Conservation (phyloP, 192 early-diverging fungal species). For the Radiomyces spectabilis region DNA sequence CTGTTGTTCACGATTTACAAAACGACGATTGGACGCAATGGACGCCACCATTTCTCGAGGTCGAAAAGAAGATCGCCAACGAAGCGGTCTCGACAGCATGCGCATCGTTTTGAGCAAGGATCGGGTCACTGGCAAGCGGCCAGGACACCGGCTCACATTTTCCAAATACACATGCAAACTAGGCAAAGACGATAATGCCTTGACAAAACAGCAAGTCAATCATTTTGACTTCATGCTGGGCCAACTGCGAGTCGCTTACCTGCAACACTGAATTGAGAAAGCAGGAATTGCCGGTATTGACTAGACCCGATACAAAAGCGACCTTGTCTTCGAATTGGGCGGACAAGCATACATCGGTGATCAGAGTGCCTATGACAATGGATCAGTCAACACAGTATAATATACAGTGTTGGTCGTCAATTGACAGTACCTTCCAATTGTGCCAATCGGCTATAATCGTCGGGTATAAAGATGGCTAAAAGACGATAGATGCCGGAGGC, state of each 20-base stretch:
- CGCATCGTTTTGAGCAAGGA: conserved; percentile 14
- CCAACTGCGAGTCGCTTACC: conserved; percentile 43
- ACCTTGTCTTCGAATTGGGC: too few species aligned
- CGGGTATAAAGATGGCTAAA: too few species aligned
- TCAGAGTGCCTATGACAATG: too few species aligned
- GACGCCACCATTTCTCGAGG: conserved; percentile 55
- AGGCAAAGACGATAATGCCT: conserved; percentile 12
- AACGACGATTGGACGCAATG: conserved; percentile 37
- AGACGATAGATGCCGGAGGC: too few species aligned
- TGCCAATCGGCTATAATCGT: too few species aligned
- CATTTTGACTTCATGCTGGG: not conserved
- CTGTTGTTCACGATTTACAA: conserved; percentile 68
- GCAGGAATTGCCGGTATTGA: conserved; percentile 89
- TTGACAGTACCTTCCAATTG: too few species aligned
- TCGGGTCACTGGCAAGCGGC: not conserved
- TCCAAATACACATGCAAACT: conserved; percentile 1
- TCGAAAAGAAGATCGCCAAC: conserved; percentile 36
- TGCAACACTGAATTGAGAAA: conserved; percentile 90
- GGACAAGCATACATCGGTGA: too few species aligned
- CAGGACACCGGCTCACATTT: not conserved
- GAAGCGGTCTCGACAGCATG: conserved; percentile 25
- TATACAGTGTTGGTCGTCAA: too few species aligned
- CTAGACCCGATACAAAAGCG: conserved; percentile 46
- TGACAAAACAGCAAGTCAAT: not conserved
- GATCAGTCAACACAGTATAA: too few species aligned